phyloP scores from a whole-genome alignment of 2,329 filamentous ascomycete species.

The Pseudocercospora fuligena region DNA sequence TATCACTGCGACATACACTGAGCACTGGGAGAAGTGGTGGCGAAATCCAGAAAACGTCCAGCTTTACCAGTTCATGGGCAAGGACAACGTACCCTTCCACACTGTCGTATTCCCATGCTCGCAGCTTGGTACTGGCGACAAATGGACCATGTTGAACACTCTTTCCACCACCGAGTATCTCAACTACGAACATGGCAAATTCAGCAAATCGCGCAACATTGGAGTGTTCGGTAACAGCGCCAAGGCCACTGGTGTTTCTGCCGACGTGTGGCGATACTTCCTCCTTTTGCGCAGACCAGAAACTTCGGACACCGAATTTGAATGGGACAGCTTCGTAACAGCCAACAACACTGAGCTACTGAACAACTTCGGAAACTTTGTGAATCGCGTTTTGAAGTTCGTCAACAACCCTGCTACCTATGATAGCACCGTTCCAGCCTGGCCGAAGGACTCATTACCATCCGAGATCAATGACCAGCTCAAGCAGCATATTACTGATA shows the following conservation, averaged over 20 bases:
- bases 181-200: conserved; percentile 88
- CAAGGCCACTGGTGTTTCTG: conserved; percentile 79
- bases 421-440: conserved; percentile 66
- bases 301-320: conserved; percentile 84
- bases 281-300: conserved; percentile 85
- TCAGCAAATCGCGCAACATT: conserved; percentile 86
- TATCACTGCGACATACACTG: conserved; percentile 88
- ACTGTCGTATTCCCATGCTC: conserved; percentile 89
- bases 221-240: conserved; percentile 92
- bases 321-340: conserved; percentile 82
- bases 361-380: conserved; percentile 69
- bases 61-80: conserved; percentile 95
- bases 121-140: conserved; percentile 80
- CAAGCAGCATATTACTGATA: conserved; percentile 59
- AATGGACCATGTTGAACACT: conserved; percentile 88
- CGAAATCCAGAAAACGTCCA: conserved; percentile 84
- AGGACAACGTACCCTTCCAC: conserved; percentile 87
- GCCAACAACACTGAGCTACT: conserved; percentile 89
- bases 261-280: conserved; percentile 94
- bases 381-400: conserved; percentile 66
- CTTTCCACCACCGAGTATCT: conserved; percentile 89
- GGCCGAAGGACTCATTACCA: conserved; percentile 52
- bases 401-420: conserved; percentile 75
- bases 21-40: conserved; percentile 94
- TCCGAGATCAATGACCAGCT: conserved; percentile 38